Evolutionary conservation across 768 basidiomycete species (phyloP).

Genomic region (Candolleomyces efflorescens): DNA sequence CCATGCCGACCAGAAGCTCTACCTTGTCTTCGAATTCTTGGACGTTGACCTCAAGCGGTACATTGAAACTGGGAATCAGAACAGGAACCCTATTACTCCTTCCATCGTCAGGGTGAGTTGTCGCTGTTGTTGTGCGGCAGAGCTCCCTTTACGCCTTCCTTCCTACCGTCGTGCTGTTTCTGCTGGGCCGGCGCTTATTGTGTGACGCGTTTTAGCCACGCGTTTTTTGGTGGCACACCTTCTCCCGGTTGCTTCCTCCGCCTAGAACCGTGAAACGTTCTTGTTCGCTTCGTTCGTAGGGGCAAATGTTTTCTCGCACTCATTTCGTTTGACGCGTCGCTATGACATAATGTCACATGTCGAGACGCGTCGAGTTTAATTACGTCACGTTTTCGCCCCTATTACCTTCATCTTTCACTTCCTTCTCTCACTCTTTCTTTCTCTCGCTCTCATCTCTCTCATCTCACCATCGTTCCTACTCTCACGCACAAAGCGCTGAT

Average conservation of each 20-base stretch:
- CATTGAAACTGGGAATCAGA: conserved; percentile 83
- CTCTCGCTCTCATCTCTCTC: conserved; percentile 4
- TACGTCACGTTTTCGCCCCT: conserved; percentile 21
- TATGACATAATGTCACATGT: background rate
- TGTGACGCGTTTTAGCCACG: background rate
- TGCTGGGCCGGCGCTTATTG: background rate
- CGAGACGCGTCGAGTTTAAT: conserved; percentile 13
- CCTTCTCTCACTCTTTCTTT: conserved; percentile 12
- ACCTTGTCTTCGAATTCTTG: conserved; percentile 96
- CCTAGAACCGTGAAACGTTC: too few species aligned
- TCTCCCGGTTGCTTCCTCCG: background rate
- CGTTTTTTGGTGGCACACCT: background rate
- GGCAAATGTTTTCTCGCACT: too few species aligned
- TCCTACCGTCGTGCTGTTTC: background rate
- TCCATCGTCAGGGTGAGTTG: conserved; percentile 75
- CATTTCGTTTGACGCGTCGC: background rate
- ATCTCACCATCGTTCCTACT: too few species aligned
- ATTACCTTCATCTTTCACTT: conserved; percentile 15
- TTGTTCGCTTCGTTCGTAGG: too few species aligned
- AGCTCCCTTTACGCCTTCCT: conserved; percentile 8
- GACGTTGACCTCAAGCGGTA: conserved; percentile 96
- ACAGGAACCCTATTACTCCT: conserved; percentile 65
- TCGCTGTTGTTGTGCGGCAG: conserved; percentile 4
- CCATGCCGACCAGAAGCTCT: conserved; percentile 94
- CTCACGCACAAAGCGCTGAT: too few species aligned